Percentiles rank a stretch among this genome's conserved stretches.
Evolutionary conservation across 2,329 filamentous ascomycete genomes (phyloP).

Genomic region (Rhynchosporium graminicola): DNA sequence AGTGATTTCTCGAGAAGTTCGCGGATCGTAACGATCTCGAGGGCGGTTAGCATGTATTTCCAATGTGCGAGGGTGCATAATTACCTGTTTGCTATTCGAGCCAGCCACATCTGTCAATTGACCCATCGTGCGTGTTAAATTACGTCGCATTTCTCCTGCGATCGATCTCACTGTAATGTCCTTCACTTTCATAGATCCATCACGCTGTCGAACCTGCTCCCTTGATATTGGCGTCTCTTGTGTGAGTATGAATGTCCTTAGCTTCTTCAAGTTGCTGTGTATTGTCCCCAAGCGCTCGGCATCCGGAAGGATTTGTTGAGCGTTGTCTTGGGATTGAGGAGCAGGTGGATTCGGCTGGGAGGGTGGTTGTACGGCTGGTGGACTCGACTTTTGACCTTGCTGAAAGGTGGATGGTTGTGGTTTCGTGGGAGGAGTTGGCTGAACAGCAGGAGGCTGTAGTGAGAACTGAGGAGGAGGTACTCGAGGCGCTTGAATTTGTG

Average conservation of each 20-base stretch:
- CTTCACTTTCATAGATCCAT: slow-evolving; percentile 1
- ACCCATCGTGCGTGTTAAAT: slow-evolving; percentile 71
- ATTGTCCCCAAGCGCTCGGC: slow-evolving; percentile 53
- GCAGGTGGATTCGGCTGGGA: neutral
- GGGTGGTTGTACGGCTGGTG: slow-evolving; percentile 1
- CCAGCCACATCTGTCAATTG: slow-evolving; percentile 68
- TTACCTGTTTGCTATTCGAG: slow-evolving; percentile 59
- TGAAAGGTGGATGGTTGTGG: neutral
- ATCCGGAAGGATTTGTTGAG: slow-evolving; percentile 37
- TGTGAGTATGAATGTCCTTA: slow-evolving; percentile 52
- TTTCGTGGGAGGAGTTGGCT: neutral
- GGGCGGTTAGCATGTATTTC: neutral
- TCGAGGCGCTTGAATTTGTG: neutral
- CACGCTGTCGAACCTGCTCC: slow-evolving; percentile 1
- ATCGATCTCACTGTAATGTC: slow-evolving; percentile 57
- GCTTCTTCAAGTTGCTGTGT: slow-evolving; percentile 66
- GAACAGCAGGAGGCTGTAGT: slow-evolving; percentile 3
- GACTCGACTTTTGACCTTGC: neutral
- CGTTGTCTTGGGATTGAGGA: neutral
- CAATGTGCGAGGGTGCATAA: neutral
- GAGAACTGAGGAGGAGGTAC: neutral
- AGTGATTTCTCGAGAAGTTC: slow-evolving; percentile 54
- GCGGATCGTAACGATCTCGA: slow-evolving; percentile 47
- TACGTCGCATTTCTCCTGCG: slow-evolving; percentile 70
- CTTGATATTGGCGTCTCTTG: slow-evolving; percentile 3